A percentile compares a stretch with the other conserved stretches of the same genome.
phyloP scores from a whole-genome alignment of 345 rosid species.

The Mercurialis annua region DNA sequence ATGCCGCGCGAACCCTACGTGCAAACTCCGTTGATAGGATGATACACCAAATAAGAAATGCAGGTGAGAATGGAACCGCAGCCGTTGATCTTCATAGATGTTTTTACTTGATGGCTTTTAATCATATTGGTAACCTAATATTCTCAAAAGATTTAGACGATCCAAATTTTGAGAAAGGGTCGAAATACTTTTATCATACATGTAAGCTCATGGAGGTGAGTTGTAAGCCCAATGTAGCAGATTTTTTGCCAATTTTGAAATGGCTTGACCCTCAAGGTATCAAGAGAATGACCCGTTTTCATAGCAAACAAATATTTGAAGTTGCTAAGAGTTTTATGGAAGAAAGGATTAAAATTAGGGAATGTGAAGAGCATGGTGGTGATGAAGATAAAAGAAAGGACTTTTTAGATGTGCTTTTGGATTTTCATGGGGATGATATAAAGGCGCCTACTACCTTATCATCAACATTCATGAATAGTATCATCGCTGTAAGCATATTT shows the following conservation, averaged over 20 bases:
- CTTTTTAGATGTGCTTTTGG: constrained; percentile 73
- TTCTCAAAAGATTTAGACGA: constrained; percentile 69
- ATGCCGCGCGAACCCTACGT: constrained; percentile 46
- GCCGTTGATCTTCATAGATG: constrained; percentile 57
- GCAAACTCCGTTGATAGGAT: constrained; percentile 46
- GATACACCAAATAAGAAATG: constrained; percentile 47
- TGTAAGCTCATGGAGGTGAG: constrained; percentile 78
- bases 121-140: constrained; percentile 63
- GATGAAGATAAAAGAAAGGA: constrained; percentile 41
- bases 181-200: constrained; percentile 55
- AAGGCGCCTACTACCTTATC: constrained; percentile 39
- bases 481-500: constrained; percentile 52
- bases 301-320: constrained; percentile 55
- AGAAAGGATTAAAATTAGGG: constrained; percentile 44
- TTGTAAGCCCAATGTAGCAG: constrained; percentile 73
- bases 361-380: not conserved
- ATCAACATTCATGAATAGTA: constrained; percentile 56
- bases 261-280: constrained; percentile 75
- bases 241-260: constrained; percentile 60
- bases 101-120: constrained; percentile 65
- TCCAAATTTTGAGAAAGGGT: constrained; percentile 52
- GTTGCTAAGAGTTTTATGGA: constrained; percentile 55
- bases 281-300: constrained; percentile 55
- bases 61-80: constrained; percentile 37
- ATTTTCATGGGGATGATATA: constrained; percentile 57